Conservation (phyloP, 257 asterid species). For the Salvia rosmarinus region DNA sequence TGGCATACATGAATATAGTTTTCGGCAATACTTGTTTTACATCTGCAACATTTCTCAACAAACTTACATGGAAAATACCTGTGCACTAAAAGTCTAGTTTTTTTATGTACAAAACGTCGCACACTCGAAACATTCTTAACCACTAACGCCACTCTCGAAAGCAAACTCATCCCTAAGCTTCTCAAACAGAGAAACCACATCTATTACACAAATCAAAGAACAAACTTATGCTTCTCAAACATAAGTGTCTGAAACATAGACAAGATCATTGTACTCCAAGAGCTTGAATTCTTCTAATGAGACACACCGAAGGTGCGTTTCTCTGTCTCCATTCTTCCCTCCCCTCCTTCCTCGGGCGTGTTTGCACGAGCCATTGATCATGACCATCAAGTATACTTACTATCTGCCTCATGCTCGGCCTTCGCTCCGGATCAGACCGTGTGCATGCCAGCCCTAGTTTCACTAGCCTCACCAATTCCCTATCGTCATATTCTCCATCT, state of each 20-base stretch:
- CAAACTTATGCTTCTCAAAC: constrained; percentile 21
- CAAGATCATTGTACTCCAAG: constrained; percentile 70
- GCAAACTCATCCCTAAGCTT: constrained; percentile 1
- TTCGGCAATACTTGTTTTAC: neutral
- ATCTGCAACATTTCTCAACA: constrained; percentile 7
- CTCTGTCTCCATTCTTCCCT: constrained; percentile 73
- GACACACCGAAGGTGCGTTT: constrained; percentile 62
- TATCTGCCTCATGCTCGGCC: constrained; percentile 89
- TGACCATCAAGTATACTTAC: constrained; percentile 80
- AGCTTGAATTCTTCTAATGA: constrained; percentile 80
- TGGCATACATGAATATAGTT: neutral
- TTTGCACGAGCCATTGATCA: constrained; percentile 65
- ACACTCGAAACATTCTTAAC: neutral
- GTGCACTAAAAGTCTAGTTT: neutral
- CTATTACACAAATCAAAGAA: constrained; percentile 8
- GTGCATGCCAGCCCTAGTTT: constrained; percentile 82
- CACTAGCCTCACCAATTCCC: constrained; percentile 70
- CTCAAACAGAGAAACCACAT: neutral
- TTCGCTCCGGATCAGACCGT: constrained; percentile 55
- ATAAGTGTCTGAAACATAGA: neutral
- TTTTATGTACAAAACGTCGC: neutral
- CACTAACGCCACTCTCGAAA: neutral
- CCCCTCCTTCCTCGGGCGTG: constrained; percentile 47
- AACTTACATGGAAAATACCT: neutral
- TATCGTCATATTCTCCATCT: constrained; percentile 56